A percentile compares a stretch with the other conserved stretches of the same genome.
These are phyloP conservation scores for Cucumis hystrix DNA, from an alignment of 306 rosid genomes.

Conservation along the genomic window DNA sequence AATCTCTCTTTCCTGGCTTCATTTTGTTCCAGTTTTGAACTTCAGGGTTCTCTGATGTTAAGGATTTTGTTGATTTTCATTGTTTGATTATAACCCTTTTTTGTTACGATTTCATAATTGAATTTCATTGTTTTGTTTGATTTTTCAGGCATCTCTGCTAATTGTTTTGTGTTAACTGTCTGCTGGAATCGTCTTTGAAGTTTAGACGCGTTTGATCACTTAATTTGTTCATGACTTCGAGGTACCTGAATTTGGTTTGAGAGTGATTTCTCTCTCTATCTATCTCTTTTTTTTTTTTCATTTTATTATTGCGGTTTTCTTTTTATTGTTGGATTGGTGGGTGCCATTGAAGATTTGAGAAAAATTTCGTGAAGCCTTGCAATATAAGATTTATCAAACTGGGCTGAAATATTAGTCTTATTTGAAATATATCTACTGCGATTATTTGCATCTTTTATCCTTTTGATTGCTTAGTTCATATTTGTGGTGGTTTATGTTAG, in stretches of 20 bases:
- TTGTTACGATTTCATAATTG: background rate
- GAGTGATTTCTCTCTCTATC: background rate
- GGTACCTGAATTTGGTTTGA: slow-evolving; percentile 14
- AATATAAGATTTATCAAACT: background rate
- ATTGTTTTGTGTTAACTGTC: background rate
- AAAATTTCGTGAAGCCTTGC: background rate
- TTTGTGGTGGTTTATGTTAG: background rate
- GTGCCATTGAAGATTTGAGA: background rate
- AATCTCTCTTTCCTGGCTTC: background rate
- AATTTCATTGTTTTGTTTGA: background rate
- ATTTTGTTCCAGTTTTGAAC: background rate
- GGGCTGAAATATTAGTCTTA: background rate
- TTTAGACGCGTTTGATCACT: background rate
- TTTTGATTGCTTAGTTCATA: background rate
- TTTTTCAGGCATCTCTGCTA: slow-evolving; percentile 9
- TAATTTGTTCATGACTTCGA: slow-evolving; percentile 19
- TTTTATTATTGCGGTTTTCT: background rate
- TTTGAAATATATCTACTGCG: background rate
- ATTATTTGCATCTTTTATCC: background rate
- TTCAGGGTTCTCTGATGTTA: background rate
- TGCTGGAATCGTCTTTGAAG: slow-evolving; percentile 6
- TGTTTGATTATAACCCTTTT: background rate
- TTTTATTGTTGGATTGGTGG: background rate
- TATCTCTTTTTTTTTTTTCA: background rate
- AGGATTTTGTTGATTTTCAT: background rate